phyloP scores from a whole-genome alignment of 2,329 filamentous ascomycete genomes.

The Magnaporthiopsis incrustans region DNA sequence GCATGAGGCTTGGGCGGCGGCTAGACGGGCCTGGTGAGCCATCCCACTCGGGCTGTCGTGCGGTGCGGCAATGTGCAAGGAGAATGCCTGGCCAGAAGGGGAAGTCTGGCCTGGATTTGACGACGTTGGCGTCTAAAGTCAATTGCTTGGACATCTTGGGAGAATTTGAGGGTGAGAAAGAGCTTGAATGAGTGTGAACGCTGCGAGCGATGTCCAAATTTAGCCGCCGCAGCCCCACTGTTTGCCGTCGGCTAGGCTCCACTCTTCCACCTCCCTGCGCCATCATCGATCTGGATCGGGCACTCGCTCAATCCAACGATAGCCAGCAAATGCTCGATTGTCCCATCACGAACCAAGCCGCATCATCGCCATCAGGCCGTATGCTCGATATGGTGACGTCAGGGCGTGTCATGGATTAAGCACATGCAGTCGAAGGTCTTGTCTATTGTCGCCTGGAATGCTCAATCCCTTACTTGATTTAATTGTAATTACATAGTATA shows the following conservation, averaged over 20 bases:
- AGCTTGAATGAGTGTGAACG: not conserved
- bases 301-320: too few relatives aligned
- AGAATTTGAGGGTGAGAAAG: too few relatives aligned
- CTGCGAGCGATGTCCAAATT: not conserved
- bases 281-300: too few relatives aligned
- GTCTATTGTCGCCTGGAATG: too few relatives aligned
- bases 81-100: too few relatives aligned
- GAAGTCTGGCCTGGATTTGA: too few relatives aligned
- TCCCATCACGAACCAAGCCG: not conserved
- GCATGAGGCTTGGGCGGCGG: not conserved
- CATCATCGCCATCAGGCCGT: not conserved
- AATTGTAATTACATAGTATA: too few relatives aligned
- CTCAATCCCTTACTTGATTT: not conserved
- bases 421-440: not conserved
- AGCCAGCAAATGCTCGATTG: not conserved
- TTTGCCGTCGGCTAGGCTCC: not conserved
- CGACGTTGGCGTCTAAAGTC: not conserved
- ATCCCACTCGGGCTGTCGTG: not conserved
- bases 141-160: not conserved
- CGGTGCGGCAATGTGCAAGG: not conserved
- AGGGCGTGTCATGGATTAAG: conserved; percentile 1
- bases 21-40: not conserved
- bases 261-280: not conserved
- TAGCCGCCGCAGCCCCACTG: not conserved
- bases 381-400: not conserved